Conservation (phyloP, 805 yeast species). For the Grigorovia transvaalensis region DNA sequence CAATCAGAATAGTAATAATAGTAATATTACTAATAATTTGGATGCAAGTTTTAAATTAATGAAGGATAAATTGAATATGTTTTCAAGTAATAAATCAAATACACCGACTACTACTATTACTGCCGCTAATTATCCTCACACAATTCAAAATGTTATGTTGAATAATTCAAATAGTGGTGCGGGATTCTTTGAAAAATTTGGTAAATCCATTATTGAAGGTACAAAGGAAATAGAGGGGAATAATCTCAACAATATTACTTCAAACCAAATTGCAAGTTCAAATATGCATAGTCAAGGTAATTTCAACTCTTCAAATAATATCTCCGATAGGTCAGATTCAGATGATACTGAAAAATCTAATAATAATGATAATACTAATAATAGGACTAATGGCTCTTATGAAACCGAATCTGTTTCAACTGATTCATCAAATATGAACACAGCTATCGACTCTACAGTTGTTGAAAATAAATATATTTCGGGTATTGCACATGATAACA, state of each 20-base stretch:
- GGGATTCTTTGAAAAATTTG: conserved; percentile 27
- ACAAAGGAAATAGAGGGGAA: conserved; percentile 24
- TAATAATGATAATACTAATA: conserved; percentile 1
- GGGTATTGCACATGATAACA: background rate
- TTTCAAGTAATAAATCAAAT: conserved; percentile 8
- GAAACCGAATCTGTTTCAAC: background rate
- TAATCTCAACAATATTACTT: background rate
- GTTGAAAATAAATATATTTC: background rate
- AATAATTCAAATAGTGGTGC: conserved; percentile 1
- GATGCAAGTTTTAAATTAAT: background rate
- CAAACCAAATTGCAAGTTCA: background rate
- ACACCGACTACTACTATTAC: conserved; percentile 6
- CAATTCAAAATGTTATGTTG: background rate
- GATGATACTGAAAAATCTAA: conserved; percentile 2
- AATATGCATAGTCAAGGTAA: conserved; percentile 2
- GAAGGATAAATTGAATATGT: conserved; percentile 11
- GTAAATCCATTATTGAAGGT: conserved; percentile 27
- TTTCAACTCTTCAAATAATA: conserved; percentile 2
- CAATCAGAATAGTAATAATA: no score
- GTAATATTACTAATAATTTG: background rate
- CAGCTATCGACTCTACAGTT: conserved; percentile 2
- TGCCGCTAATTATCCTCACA: background rate
- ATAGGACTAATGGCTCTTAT: conserved; percentile 2
- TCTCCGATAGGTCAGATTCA: conserved; percentile 1
- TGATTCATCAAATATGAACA: background rate